phyloP scores from a whole-genome alignment of 2,329 filamentous ascomycete species.

The Dactylellina leptospora region DNA sequence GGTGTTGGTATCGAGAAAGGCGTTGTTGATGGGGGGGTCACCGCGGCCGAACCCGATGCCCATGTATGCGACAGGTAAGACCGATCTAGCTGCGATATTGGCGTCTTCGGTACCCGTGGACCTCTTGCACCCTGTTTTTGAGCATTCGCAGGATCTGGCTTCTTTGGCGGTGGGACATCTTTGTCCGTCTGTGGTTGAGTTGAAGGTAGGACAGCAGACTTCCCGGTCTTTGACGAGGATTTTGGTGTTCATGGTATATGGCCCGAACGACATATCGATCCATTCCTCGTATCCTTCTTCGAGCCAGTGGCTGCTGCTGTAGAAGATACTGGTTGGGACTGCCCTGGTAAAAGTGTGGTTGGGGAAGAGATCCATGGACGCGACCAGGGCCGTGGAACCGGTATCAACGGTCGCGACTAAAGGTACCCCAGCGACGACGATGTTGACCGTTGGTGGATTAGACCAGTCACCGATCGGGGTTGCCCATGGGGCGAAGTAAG shows the following conservation, averaged over 20 bases:
- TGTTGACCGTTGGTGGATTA: conserved; percentile 33
- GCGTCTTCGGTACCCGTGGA: background rate
- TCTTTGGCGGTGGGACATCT: conserved; percentile 19
- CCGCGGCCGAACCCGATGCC: conserved; percentile 45
- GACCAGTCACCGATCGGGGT: conserved; percentile 23
- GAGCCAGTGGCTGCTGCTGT: conserved; percentile 47
- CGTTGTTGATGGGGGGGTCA: conserved; percentile 15
- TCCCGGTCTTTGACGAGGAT: conserved; percentile 37
- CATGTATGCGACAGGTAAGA: conserved; percentile 21
- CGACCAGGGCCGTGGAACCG: conserved; percentile 33
- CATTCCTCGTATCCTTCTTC: conserved; percentile 50
- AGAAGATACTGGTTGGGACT: conserved; percentile 30
- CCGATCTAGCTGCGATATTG: background rate
- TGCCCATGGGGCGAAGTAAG: conserved; percentile 32
- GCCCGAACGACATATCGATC: conserved; percentile 42
- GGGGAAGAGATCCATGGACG: conserved; percentile 28
- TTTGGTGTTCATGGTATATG: conserved; percentile 34
- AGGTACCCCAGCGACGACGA: conserved; percentile 29
- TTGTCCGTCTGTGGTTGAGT: conserved; percentile 8
- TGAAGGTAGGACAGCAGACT: conserved; percentile 37
- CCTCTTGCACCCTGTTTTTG: background rate
- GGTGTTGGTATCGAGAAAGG: conserved; percentile 32
- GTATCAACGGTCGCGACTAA: conserved; percentile 34
- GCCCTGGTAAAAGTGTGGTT: conserved; percentile 28
- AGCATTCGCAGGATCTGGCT: conserved; percentile 11